Base-by-base conservation (phyloP, 306 rosid species). In the Vachellia pachyceras region DNA sequence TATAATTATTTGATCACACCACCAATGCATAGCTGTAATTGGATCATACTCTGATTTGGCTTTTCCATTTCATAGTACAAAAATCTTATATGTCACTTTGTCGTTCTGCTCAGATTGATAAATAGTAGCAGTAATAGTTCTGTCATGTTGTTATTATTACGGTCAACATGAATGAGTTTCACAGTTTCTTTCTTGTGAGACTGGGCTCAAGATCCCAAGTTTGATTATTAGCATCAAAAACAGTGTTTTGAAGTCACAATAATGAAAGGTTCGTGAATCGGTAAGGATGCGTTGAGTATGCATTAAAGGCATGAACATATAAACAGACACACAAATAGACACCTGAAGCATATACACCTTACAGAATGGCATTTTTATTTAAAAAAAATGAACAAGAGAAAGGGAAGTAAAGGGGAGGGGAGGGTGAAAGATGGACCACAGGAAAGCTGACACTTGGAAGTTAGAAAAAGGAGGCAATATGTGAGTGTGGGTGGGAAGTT, bases 351-450 rank as follows among this genome's bases (percentile, higher is more conserved):
- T 29, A 29, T 29, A 29, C 4, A 17, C n/a, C 63, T 55, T 55
- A 55, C 13, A 6, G 25, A 18, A 22, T 10, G 3, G 64, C 64
- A 20, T 20, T 55, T 46, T 46, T 46, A 46, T 46, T 12, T n/a
- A n/a, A 3, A 46, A 4, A 11, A 11, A n/a, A 55, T n/a, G n/a
- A n/a, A n/a, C n/a, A n/a, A 1, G 82, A 70, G n/a, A 79, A 57
- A 33, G 71, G 33, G 71, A 29, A 29, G 33, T 0, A 29, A 29
- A 29, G 33, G 33, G 2, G 33, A 29, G 66, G 57, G 55, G 55
- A 75, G 64, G 41, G 73, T 66, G 76, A 80, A 79, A 74, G 76
- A 49, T 69, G 77, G 81, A 22, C 85, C 87, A 86, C 37, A 69
- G 6, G 77, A 18, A 35, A 57, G 57, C 17, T 35, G 42, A 74